Evolutionary conservation across 2,329 filamentous ascomycete genomes (phyloP), one percentile per base, ranked within the genome.

Genomic region (Cytospora piceae): DNA sequence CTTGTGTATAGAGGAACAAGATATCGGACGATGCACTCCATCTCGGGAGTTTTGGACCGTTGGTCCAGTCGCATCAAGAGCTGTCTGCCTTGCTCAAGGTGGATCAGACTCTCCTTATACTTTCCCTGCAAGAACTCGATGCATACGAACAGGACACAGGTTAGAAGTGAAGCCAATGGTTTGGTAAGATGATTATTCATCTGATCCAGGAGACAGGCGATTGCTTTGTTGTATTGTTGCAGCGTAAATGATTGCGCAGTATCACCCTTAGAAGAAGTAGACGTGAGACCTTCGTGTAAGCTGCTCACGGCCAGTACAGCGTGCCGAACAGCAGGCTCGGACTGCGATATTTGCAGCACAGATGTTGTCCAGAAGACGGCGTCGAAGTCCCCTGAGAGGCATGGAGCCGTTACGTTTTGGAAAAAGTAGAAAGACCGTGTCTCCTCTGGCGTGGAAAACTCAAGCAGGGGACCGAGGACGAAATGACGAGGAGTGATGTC

Each of bases 111-210:
- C 12, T 79, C 78, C 6, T 73, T 71, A 53, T 81, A 79, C 65
- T 85, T 80, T 46, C 82, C 80, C 39, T 82, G 81, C 66, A 86
- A 75, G 69, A 83, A 83, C 72, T 86, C 84, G 58, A 85, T 80
- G 69, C 82, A 83, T 29, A 83, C 81, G 67, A 85, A 84, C 42
- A 85, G 73, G 2, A 84, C 72, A 67, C 82, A 84, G 5, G 80
- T 80, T 3, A 83, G 73, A 12, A 85, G 70, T 1, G 77, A 74
- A 4, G 74, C 73, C 20, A 67, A 54, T 8, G 69, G 76, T 70
- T 72, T 76, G 55, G 64, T 69, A 15, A 73, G 68, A 52, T 72
- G 68, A 3, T 75, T 71, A 68, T 77, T 77, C 46, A 80, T 78
- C 53, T 68, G 67, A 22, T 67, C 67, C n/a, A 80, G 69, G 20